Percentiles rank a stretch among this genome's conserved stretches.
phyloP scores from a whole-genome alignment of 2,329 filamentous ascomycete genomes.

The Aspergillus awamori region DNA sequence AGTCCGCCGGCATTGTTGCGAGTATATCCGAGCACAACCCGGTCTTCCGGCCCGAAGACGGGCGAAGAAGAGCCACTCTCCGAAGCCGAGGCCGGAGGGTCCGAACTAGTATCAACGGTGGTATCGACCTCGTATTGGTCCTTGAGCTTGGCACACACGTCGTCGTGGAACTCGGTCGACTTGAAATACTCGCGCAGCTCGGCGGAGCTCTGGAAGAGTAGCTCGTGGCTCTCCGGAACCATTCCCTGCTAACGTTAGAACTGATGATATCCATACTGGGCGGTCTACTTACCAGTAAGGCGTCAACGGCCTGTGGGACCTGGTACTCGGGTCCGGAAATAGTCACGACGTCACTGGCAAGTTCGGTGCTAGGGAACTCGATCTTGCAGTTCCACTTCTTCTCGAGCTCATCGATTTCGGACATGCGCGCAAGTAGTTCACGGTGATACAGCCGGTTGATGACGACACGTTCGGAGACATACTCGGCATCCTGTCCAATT shows the following conservation, averaged over 20 bases:
- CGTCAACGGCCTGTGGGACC: slow-evolving; percentile 94
- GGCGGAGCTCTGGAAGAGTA: slow-evolving; percentile 75
- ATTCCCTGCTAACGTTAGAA: slow-evolving; percentile 66
- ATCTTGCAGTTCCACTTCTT: slow-evolving; percentile 99
- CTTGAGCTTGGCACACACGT: slow-evolving; percentile 82
- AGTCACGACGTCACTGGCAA: slow-evolving; percentile 93
- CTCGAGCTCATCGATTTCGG: slow-evolving; percentile 90
- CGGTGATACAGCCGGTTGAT: slow-evolving; percentile 95
- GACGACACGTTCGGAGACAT: slow-evolving; percentile 88
- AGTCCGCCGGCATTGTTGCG: slow-evolving; percentile 95
- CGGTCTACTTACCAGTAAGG: slow-evolving; percentile 68
- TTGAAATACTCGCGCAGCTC: slow-evolving; percentile 80
- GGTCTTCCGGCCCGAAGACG: slow-evolving; percentile 53
- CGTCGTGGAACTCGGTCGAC: slow-evolving; percentile 76
- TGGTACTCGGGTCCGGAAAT: slow-evolving; percentile 98
- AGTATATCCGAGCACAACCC: slow-evolving; percentile 79
- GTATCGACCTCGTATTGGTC: slow-evolving; percentile 90
- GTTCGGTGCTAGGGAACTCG: slow-evolving; percentile 94
- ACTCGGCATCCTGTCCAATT: slow-evolving; percentile 77
- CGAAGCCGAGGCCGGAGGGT: slow-evolving; percentile 30
- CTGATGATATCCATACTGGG: background rate
- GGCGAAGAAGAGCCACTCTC: slow-evolving; percentile 46
- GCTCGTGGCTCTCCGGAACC: slow-evolving; percentile 94
- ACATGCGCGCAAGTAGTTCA: slow-evolving; percentile 83
- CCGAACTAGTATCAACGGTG: slow-evolving; percentile 60